Conservation (phyloP, 208 protist genomes). For the Trypanosoma scelopori region DNA sequence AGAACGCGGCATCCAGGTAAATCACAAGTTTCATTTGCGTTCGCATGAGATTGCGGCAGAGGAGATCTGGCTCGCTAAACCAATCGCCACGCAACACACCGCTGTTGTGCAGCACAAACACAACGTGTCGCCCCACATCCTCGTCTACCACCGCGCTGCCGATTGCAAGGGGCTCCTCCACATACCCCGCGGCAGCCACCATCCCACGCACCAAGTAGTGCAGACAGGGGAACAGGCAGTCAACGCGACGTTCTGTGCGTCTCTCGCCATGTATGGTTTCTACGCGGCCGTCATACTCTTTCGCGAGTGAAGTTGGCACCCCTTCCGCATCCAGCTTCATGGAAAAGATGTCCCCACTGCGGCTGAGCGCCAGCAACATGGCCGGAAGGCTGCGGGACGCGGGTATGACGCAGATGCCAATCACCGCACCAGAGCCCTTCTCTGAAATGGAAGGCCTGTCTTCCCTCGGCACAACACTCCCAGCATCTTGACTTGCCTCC, state of each 20-base stretch:
- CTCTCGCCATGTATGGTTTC: slow-evolving; percentile 5
- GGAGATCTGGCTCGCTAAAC: slow-evolving; percentile 67
- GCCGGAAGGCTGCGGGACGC: slow-evolving; percentile 51
- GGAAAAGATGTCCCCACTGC: slow-evolving; percentile 72
- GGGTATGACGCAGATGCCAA: slow-evolving; percentile 53
- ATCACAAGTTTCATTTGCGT: slow-evolving; percentile 17
- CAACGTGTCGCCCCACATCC: slow-evolving; percentile 65
- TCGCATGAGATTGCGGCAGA: slow-evolving; percentile 48
- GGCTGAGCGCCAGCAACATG: slow-evolving; percentile 60
- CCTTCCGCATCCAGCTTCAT: slow-evolving; percentile 41
- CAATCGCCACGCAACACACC: slow-evolving; percentile 49
- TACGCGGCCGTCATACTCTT: slow-evolving; percentile 28
- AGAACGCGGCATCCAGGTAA: slow-evolving; percentile 16
- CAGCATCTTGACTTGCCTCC: too few relatives aligned
- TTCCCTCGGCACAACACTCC: not conserved
- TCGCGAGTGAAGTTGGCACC: slow-evolving; percentile 10
- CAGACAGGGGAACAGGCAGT: slow-evolving; percentile 25
- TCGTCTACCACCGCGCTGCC: slow-evolving; percentile 50
- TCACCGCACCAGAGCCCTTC: slow-evolving; percentile 25
- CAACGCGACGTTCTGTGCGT: slow-evolving; percentile 3
- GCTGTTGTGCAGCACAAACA: slow-evolving; percentile 50
- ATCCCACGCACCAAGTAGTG: slow-evolving; percentile 31
- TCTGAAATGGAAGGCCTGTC: not conserved
- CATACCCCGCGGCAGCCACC: not conserved
- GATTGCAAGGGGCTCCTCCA: slow-evolving; percentile 55